These are phyloP conservation scores for Thymus quinquecostatus DNA, from an alignment of 257 asterid genomes.

Conservation along the genomic window DNA sequence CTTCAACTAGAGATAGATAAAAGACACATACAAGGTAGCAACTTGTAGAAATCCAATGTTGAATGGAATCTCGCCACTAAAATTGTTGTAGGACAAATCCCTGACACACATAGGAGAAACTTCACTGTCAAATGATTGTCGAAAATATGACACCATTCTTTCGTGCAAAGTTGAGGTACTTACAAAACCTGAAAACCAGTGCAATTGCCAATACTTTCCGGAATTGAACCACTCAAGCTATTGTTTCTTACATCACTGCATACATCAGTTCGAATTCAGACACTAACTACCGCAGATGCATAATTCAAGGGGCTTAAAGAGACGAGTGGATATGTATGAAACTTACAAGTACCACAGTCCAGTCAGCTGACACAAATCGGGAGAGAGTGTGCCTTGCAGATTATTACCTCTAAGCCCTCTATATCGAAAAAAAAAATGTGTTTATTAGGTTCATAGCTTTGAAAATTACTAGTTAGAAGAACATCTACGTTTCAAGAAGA, in stretches of 20 bases:
- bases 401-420: constrained; percentile 92
- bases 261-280: neutral
- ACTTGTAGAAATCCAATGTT: constrained; percentile 96
- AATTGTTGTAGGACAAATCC: constrained; percentile 84
- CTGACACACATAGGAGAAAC: constrained; percentile 35
- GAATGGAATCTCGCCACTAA: constrained; percentile 83
- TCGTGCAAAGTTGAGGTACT: constrained; percentile 40
- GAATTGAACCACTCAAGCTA: constrained; percentile 87
- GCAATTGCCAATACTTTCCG: constrained; percentile 84
- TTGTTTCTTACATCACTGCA: constrained; percentile 92
- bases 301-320: neutral
- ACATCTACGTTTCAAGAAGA: neutral
- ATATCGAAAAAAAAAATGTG: neutral
- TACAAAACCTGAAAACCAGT: constrained; percentile 94
- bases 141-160: neutral
- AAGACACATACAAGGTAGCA: constrained; percentile 79
- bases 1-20: constrained; percentile 4
- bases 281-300: neutral
- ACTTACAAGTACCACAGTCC: constrained; percentile 98
- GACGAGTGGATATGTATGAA: neutral
- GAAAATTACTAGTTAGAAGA: neutral
- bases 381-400: constrained; percentile 79
- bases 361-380: constrained; percentile 91
- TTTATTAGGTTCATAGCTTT: neutral
- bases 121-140: neutral